These are phyloP conservation scores for Cynara cardunculus DNA, from an alignment of 129 eudicot genomes.

Conservation along the genomic window DNA sequence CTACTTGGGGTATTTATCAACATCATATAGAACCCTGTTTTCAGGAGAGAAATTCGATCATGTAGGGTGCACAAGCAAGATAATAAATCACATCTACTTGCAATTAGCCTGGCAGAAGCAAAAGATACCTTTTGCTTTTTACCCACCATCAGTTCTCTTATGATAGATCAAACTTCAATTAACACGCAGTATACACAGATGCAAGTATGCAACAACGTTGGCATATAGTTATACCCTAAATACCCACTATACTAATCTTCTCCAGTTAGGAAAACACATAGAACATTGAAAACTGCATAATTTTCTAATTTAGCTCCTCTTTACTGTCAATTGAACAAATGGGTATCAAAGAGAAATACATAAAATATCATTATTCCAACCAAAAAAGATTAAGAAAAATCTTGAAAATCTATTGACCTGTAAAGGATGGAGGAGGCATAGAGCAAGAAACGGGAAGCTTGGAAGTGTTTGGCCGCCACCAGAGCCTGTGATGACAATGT, in stretches of 20 bases:
- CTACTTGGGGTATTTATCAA: neutral
- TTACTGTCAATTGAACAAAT: neutral
- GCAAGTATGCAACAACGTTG: neutral
- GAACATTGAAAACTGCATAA: neutral
- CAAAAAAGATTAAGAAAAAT: neutral
- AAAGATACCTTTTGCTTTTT: no score
- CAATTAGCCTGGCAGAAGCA: neutral
- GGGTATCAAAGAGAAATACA: neutral
- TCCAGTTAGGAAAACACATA: neutral
- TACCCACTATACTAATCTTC: neutral
- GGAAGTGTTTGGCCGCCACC: conserved; percentile 35
- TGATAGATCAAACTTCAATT: neutral
- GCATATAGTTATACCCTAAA: neutral
- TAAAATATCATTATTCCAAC: neutral
- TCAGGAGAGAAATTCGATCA: neutral
- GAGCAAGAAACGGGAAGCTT: conserved; percentile 36
- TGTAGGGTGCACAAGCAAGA: neutral
- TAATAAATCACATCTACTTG: neutral
- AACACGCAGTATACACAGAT: neutral
- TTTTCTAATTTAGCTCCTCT: neutral
- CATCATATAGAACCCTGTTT: neutral
- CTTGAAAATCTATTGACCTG: conserved; percentile 12
- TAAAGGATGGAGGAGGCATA: conserved; percentile 29
- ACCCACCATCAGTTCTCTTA: neutral
- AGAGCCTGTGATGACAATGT: conserved; percentile 32